Evolutionary conservation across 805 yeast species (phyloP).

Genomic region (Nakazawaea pomicola): DNA sequence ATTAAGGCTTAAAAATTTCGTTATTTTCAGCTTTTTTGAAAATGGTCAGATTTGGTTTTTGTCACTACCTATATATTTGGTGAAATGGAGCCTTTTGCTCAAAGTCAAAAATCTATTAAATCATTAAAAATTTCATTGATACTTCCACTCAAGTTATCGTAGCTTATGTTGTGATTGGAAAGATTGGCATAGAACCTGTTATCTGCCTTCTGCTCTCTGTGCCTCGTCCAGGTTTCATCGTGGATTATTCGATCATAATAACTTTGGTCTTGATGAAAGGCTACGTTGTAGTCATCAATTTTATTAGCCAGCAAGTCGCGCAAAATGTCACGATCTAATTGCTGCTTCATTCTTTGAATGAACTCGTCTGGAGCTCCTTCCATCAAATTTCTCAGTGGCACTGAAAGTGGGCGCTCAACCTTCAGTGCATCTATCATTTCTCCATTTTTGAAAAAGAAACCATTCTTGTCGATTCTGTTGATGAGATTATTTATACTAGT

Average conservation of each 20-base stretch:
- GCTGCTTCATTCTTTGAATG: not conserved
- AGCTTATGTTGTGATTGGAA: conserved; percentile 9
- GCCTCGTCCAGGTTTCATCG: conserved; percentile 6
- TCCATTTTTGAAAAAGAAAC: not conserved
- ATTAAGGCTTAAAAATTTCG: no score
- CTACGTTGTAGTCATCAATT: conserved; percentile 1
- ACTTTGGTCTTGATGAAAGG: not conserved
- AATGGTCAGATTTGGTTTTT: no score
- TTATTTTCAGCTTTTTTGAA: no score
- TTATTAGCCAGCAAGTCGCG: conserved; percentile 2
- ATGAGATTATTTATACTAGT: not conserved
- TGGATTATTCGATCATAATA: conserved; percentile 1
- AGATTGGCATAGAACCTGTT: conserved; percentile 9
- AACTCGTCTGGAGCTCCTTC: not conserved
- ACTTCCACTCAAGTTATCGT: conserved; percentile 1
- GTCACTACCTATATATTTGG: no score
- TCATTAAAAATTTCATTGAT: conserved; percentile 5
- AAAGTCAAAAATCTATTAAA: conserved; percentile 10
- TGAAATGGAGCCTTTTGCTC: no score
- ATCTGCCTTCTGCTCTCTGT: not conserved
- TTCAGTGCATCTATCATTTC: not conserved
- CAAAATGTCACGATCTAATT: not conserved
- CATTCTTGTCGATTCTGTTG: not conserved
- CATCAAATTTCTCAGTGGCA: not conserved
- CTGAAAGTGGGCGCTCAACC: not conserved